Conservation (phyloP, 768 basidiomycete species). For the Suillus occidentalis region DNA sequence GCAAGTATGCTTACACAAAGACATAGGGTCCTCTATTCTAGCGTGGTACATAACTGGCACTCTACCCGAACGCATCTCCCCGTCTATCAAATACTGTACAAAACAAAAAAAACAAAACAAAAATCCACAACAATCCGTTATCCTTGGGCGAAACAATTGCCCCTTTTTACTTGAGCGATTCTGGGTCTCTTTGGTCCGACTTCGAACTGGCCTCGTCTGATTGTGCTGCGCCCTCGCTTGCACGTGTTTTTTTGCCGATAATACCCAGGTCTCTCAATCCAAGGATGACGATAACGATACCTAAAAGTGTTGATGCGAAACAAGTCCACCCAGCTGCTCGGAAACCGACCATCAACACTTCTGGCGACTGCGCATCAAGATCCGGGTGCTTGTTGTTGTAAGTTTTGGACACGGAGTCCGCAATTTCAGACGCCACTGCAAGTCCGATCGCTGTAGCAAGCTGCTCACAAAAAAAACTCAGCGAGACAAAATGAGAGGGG, state of each 20-base stretch:
- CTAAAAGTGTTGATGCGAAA: conserved; percentile 11
- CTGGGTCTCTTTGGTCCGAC: background rate
- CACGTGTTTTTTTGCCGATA: background rate
- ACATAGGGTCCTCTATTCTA: background rate
- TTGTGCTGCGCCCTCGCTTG: background rate
- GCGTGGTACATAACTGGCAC: background rate
- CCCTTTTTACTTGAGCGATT: background rate
- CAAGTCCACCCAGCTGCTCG: conserved; percentile 32
- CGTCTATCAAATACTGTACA: background rate
- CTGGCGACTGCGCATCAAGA: conserved; percentile 22
- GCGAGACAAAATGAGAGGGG: background rate
- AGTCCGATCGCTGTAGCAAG: conserved; percentile 37
- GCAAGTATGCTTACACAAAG: background rate
- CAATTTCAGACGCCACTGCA: conserved; percentile 32
- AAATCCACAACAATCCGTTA: background rate
- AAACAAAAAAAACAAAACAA: background rate
- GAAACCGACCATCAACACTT: conserved; percentile 36
- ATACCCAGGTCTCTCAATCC: conserved; percentile 1
- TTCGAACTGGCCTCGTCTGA: background rate
- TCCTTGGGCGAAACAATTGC: background rate
- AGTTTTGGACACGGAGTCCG: conserved; percentile 26
- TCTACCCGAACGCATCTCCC: too few species aligned
- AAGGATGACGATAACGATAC: background rate
- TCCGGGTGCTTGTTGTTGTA: conserved; percentile 23
- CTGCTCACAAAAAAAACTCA: conserved; percentile 14